A percentile compares a stretch with the other conserved stretches of the same genome.
Conservation (phyloP, 306 rosid genomes). For the Calophaca sinica region DNA sequence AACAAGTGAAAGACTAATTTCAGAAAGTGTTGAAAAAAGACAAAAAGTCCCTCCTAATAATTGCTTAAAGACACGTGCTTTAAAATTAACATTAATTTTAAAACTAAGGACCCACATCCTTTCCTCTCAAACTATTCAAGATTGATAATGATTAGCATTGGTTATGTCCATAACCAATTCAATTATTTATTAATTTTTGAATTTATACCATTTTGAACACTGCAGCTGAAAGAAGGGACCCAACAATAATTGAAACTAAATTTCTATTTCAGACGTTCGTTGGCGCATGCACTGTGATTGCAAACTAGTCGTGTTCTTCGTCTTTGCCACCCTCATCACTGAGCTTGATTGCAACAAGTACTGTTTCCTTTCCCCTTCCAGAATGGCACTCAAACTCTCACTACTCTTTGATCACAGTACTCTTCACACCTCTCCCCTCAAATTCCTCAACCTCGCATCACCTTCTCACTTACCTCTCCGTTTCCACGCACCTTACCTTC, state of each 20-base stretch:
- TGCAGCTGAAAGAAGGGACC: not conserved
- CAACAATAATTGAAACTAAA: not conserved
- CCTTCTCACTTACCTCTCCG: constrained; percentile 34
- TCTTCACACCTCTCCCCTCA: constrained; percentile 39
- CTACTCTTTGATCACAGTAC: constrained; percentile 18
- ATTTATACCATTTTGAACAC: not conserved
- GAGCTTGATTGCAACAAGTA: not conserved
- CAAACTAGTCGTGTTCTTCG: not conserved
- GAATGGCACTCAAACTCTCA: constrained; percentile 49
- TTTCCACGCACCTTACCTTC: constrained; percentile 31
- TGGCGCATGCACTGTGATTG: not conserved
- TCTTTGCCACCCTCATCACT: not conserved
- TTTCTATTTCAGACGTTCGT: not conserved
- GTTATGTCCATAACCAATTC: not conserved
- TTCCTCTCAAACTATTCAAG: not conserved
- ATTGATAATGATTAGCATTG: not conserved
- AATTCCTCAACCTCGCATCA: constrained; percentile 37
- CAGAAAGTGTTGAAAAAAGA: not conserved
- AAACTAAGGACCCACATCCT: not conserved
- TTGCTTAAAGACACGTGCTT: not conserved
- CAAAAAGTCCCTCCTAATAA: not conserved
- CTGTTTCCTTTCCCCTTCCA: constrained; percentile 8
- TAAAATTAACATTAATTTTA: too few relatives aligned
- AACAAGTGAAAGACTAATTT: too few relatives aligned
- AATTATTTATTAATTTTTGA: too few relatives aligned